Evolutionary conservation across 2,329 filamentous ascomycete species (phyloP).

Genomic region (Ustulina deusta): DNA sequence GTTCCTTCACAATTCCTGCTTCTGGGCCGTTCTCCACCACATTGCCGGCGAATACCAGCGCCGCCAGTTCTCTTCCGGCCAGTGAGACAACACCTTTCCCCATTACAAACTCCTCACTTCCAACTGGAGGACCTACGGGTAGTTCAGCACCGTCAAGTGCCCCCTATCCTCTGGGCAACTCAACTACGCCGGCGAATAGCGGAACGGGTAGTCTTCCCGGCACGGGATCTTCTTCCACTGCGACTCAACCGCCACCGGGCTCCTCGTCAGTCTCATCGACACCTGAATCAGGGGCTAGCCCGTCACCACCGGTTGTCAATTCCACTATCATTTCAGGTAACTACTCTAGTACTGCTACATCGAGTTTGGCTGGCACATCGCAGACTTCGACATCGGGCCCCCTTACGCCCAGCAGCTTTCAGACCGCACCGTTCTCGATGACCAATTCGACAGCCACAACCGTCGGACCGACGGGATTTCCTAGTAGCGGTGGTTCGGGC

Average conservation of each 20-base stretch:
- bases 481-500: conserved; percentile 19
- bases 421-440: conserved; percentile 37
- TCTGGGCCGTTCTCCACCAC: conserved; percentile 11
- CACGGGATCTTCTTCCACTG: conserved; percentile 19
- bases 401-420: conserved; percentile 27
- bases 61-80: conserved; percentile 1
- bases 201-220: conserved; percentile 22
- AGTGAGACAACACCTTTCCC: conserved; percentile 21
- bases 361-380: conserved; percentile 13
- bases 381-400: conserved; percentile 1
- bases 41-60: conserved; percentile 8
- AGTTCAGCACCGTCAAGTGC: conserved; percentile 12
- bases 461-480: conserved; percentile 28
- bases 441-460: conserved; percentile 38
- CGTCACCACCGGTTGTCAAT: conserved; percentile 4
- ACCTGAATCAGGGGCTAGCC: conserved; percentile 9
- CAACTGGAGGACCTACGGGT: conserved; percentile 15
- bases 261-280: conserved; percentile 13
- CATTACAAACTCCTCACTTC: conserved; percentile 24
- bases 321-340: conserved; percentile 8
- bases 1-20: conserved; percentile 11
- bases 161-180: conserved; percentile 31
- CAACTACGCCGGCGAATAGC: conserved; percentile 16
- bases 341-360: conserved; percentile 11
- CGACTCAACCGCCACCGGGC: background rate